Base-by-base conservation (phyloP, 73 alveolate genomes). In the Stentor coeruleus region DNA sequence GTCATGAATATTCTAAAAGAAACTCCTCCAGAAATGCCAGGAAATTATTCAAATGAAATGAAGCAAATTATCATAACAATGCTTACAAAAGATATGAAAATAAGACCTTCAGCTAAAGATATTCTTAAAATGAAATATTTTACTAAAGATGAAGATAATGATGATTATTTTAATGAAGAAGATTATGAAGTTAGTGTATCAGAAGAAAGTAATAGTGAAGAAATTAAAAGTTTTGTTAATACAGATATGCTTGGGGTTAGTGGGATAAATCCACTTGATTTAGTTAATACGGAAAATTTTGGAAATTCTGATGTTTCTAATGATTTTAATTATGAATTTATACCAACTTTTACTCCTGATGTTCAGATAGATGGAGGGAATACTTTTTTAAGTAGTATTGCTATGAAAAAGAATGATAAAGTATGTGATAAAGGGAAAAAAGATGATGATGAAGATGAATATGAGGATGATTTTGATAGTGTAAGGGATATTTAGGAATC, bases 1-100 rank as follows among this genome's bases (percentile, higher is more conserved):
- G 94, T 88, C 58, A 77, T 82, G 59, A 91, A 88, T 76, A 93
- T 95, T 31, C 92, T 88, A 59, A 87, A 86, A 59, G 98, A 92
- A 30, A 74, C 82, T 58, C 89, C 88, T 86, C 90, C 72, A n/a
- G 97, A 96, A 0, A 92, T 95, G 59, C 91, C 97, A 3, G 79
- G 74, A 3, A 39, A 60, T 42, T 95, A 92, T 87, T 84, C 93
- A 40, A 39, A 90, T n/a, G 98, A 93, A 26, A 74, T 95, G 26
- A 77, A 82, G 20, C 38, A 74, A 36, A 59, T 92, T 42, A 82
- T 95, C 39, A 73, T 77, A 28, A 14, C 33, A 86, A 75, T 94
- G 81, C 85, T 94, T 39, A 60, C 30, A 20, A 87, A 89, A 72
- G 92, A 92, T 85, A 91, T 92, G 35, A n/a, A 57, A 14, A 86